phyloP scores from a whole-genome alignment of 2,329 filamentous ascomycete genomes.

The Amphichorda felina region DNA sequence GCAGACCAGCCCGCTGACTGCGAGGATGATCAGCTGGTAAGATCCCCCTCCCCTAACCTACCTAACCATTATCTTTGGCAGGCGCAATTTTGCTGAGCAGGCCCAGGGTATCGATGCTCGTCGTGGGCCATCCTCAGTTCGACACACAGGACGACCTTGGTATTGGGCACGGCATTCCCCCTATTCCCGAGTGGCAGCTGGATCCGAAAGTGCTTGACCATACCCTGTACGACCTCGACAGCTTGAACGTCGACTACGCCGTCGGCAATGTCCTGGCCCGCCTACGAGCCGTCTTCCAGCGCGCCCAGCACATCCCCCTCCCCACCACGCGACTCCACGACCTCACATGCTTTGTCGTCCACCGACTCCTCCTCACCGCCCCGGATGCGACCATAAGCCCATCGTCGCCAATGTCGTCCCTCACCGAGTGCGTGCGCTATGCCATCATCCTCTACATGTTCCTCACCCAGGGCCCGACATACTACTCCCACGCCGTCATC shows the following conservation, averaged over 20 bases:
- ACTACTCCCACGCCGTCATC: constrained; percentile 37
- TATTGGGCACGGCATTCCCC: constrained; percentile 33
- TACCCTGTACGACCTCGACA: constrained; percentile 4
- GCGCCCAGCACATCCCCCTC: constrained; percentile 13
- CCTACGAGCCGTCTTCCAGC: constrained; percentile 29
- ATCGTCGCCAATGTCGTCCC: constrained; percentile 6
- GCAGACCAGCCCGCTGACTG: constrained; percentile 37
- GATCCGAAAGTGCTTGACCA: constrained; percentile 3
- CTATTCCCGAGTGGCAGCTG: constrained; percentile 34
- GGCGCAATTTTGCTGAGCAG: no score
- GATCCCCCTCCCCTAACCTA: constrained; percentile 7
- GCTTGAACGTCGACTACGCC: constrained; percentile 17
- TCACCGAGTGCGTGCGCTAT: constrained; percentile 33
- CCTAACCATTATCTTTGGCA: no score
- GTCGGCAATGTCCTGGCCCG: constrained; percentile 26
- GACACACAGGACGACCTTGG: constrained; percentile 35
- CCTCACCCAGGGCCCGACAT: constrained; percentile 39
- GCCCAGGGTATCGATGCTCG: constrained; percentile 43
- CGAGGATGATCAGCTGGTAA: constrained; percentile 42
- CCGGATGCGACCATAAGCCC: background rate
- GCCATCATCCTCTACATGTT: constrained; percentile 38
- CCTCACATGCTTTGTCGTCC: constrained; percentile 40
- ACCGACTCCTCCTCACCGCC: constrained; percentile 27
- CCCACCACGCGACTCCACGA: constrained; percentile 37
- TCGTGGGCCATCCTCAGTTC: constrained; percentile 41